These are phyloP conservation scores for Plasmopara viticola DNA, from an alignment of 352 stramenopile genomes.

Conservation along the genomic window DNA sequence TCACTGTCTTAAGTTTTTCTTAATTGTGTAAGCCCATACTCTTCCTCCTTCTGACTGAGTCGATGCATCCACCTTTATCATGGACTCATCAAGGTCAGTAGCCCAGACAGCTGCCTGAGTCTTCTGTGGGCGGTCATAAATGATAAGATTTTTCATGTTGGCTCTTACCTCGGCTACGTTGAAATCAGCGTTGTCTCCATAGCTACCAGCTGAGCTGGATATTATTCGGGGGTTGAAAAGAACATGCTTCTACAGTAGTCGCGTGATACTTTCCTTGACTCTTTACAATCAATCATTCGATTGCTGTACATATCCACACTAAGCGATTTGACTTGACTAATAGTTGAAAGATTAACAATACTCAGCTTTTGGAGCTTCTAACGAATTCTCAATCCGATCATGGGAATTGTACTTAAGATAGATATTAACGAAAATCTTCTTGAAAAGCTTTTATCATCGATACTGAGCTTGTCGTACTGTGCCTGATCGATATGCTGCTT, in stretches of 20 bases:
- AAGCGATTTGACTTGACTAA: constrained; percentile 12
- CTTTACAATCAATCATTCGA: constrained; percentile 13
- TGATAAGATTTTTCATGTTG: constrained; percentile 12
- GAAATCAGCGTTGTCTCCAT: constrained; percentile 18
- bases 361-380: constrained; percentile 11
- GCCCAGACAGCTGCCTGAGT: constrained; percentile 3
- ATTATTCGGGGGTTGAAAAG: constrained; percentile 20
- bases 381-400: background rate
- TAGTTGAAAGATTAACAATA: background rate
- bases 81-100: constrained; percentile 8
- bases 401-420: constrained; percentile 1
- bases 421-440: constrained; percentile 2
- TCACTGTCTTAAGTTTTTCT: constrained; percentile 13
- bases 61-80: constrained; percentile 10
- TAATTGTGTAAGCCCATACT: constrained; percentile 10
- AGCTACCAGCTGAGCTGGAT: constrained; percentile 14
- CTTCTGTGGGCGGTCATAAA: background rate
- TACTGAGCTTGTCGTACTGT: constrained; percentile 9
- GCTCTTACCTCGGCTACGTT: constrained; percentile 13
- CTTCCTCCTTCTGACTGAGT: constrained; percentile 10
- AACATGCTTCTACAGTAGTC: constrained; percentile 17
- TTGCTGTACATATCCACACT: constrained; percentile 20
- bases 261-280: constrained; percentile 14
- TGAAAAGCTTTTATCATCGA: constrained; percentile 12
- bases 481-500: constrained; percentile 10